Percentiles rank a stretch among this genome's conserved stretches.
Conservation (phyloP, 2,329 filamentous ascomycete species). For the Fusarium chaquense region DNA sequence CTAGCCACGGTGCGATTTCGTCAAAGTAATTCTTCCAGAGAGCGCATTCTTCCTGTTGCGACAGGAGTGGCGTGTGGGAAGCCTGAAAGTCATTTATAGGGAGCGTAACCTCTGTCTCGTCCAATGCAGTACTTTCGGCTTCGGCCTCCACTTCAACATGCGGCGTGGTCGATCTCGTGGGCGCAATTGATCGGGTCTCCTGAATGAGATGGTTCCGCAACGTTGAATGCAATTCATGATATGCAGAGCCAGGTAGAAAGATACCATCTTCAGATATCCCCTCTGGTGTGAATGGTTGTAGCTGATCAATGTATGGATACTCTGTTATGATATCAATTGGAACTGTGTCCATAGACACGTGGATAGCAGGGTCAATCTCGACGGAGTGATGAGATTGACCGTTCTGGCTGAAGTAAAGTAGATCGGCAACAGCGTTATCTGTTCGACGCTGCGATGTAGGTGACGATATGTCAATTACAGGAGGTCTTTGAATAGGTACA, state of each 20-base stretch:
- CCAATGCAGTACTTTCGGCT: conserved; percentile 7
- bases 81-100: conserved; percentile 37
- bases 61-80: conserved; percentile 34
- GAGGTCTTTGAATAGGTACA: conserved; percentile 9
- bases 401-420: conserved; percentile 53
- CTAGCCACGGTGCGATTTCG: conserved; percentile 60
- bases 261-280: conserved; percentile 55
- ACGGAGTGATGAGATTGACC: conserved; percentile 38
- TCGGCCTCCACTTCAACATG: conserved; percentile 30
- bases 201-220: conserved; percentile 60
- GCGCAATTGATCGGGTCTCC: conserved; percentile 56
- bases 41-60: conserved; percentile 50
- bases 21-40: conserved; percentile 59
- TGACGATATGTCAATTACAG: conserved; percentile 20
- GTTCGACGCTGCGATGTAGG: conserved; percentile 49
- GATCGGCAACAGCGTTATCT: conserved; percentile 53
- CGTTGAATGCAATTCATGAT: conserved; percentile 60
- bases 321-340: conserved; percentile 37
- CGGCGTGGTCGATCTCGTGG: conserved; percentile 49
- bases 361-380: conserved; percentile 41
- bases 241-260: conserved; percentile 61
- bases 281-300: conserved; percentile 51
- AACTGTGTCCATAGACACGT: conserved; percentile 39
- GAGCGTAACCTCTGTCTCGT: conserved; percentile 25
- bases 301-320: conserved; percentile 43